Conservation (phyloP, 2,329 filamentous ascomycete genomes). For the Pyricularia grisea region DNA sequence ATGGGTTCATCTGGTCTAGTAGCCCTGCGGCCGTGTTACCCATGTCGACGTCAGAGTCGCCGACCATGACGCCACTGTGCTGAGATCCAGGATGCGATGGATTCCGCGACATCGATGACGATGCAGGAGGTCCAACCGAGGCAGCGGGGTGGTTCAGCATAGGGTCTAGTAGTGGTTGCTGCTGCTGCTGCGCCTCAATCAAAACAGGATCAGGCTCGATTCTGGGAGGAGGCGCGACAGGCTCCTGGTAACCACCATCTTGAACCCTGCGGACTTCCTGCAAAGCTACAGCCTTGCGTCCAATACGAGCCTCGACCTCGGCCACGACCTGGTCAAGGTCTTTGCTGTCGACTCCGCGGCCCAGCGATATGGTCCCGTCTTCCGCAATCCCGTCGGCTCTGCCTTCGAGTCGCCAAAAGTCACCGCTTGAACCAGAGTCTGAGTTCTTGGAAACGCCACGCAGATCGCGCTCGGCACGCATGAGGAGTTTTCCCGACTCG, state of each 20-base stretch:
- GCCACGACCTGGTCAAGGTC: conserved; percentile 65
- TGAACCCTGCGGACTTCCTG: conserved; percentile 62
- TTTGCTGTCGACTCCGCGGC: conserved; percentile 19
- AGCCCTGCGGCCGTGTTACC: conserved; percentile 53
- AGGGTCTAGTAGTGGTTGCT: conserved; percentile 15
- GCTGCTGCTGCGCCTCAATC: conserved; percentile 16
- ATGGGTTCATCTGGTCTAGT: conserved; percentile 57
- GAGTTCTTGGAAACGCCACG: conserved; percentile 38
- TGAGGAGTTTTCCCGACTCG: conserved; percentile 59
- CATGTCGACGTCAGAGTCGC: conserved; percentile 57
- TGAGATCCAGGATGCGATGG: conserved; percentile 46
- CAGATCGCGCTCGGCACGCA: conserved; percentile 67
- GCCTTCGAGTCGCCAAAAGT: conserved; percentile 58
- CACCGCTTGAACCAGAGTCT: conserved; percentile 47
- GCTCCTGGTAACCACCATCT: conserved; percentile 66
- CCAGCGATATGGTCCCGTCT: conserved; percentile 19
- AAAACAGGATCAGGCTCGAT: conserved; percentile 33
- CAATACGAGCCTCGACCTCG: conserved; percentile 63
- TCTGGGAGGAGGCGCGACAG: conserved; percentile 40
- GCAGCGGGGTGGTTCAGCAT: conserved; percentile 8
- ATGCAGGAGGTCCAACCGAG: conserved; percentile 6
- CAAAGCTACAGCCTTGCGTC: conserved; percentile 54
- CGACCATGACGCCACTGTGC: conserved; percentile 43
- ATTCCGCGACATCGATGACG: conserved; percentile 36
- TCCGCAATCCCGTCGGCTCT: conserved; percentile 40